These are phyloP conservation scores for Podospora pseudopauciseta DNA, from an alignment of 495 filamentous ascomycete genomes.

Conservation along the genomic window DNA sequence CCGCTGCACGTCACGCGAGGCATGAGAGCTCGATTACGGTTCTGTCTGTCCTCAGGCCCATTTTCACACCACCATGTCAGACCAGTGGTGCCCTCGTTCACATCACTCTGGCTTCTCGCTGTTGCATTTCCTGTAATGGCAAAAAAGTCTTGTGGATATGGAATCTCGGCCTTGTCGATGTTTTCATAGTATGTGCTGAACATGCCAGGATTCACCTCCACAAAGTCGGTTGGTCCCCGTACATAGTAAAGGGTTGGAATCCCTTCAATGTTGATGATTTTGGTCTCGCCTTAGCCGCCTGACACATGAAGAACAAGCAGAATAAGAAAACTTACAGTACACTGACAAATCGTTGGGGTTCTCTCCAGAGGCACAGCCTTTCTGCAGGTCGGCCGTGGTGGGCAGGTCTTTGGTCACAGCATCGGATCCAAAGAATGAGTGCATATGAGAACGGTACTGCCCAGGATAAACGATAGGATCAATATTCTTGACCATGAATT, in stretches of 20 bases:
- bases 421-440: slow-evolving; percentile 39
- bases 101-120: slow-evolving; percentile 32
- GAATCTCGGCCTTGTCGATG: slow-evolving; percentile 80
- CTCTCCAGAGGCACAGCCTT: slow-evolving; percentile 37
- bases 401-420: slow-evolving; percentile 36
- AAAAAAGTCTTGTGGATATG: slow-evolving; percentile 55
- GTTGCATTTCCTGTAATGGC: slow-evolving; percentile 34
- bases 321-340: slow-evolving; percentile 22
- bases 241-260: slow-evolving; percentile 38
- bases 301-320: background rate
- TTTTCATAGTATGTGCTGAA: slow-evolving; percentile 55
- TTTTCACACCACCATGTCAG: slow-evolving; percentile 41
- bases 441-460: slow-evolving; percentile 38
- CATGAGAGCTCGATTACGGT: slow-evolving; percentile 31
- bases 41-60: slow-evolving; percentile 33
- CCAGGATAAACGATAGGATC: slow-evolving; percentile 37
- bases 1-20: slow-evolving; percentile 32
- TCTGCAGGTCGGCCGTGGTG: slow-evolving; percentile 35
- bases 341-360: slow-evolving; percentile 39
- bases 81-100: slow-evolving; percentile 32
- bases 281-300: background rate
- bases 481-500: slow-evolving; percentile 39
- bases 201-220: slow-evolving; percentile 35
- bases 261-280: slow-evolving; percentile 10
- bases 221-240: slow-evolving; percentile 32